A percentile compares a stretch with the other conserved stretches of the same genome.
phyloP scores from a whole-genome alignment of 495 filamentous ascomycete species.

The Penicillium pancosmium region DNA sequence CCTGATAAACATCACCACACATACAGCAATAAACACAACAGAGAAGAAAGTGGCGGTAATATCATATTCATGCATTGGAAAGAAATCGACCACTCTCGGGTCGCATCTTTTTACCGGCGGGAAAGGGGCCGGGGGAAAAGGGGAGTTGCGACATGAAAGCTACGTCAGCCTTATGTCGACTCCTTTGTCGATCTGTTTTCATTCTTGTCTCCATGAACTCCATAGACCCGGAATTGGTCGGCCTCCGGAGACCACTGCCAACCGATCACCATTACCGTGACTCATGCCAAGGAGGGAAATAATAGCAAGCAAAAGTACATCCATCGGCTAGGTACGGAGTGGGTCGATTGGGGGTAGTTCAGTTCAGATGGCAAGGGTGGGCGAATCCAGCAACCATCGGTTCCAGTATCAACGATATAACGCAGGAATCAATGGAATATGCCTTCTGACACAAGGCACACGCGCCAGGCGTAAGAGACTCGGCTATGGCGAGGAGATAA shows the following conservation, averaged over 20 bases:
- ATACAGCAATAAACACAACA: slow-evolving; percentile 1
- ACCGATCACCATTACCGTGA: slow-evolving; percentile 7
- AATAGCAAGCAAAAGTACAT: slow-evolving; percentile 6
- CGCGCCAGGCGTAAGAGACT: slow-evolving; percentile 16
- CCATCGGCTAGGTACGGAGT: slow-evolving; percentile 5
- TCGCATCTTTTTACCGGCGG: neutral
- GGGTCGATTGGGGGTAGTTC: slow-evolving; percentile 7
- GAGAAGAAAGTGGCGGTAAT: slow-evolving; percentile 5
- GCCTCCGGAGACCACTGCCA: neutral
- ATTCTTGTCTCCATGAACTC: neutral
- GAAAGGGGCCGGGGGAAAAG: neutral
- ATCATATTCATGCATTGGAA: slow-evolving; percentile 7
- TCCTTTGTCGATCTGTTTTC: neutral
- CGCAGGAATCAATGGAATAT: slow-evolving; percentile 11
- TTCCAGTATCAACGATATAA: slow-evolving; percentile 13
- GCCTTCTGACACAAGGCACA: slow-evolving; percentile 5
- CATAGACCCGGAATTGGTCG: neutral
- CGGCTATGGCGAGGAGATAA: slow-evolving; percentile 1
- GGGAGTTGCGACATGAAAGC: slow-evolving; percentile 8
- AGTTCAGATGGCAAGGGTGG: slow-evolving; percentile 3
- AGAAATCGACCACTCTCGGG: neutral
- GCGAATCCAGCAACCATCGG: slow-evolving; percentile 15
- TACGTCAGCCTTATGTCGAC: neutral
- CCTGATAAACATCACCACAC: neutral
- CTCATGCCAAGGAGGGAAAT: slow-evolving; percentile 11